Evolutionary conservation across 2,329 filamentous ascomycete species (phyloP).

Genomic region (Chrysosporium queenslandicum): DNA sequence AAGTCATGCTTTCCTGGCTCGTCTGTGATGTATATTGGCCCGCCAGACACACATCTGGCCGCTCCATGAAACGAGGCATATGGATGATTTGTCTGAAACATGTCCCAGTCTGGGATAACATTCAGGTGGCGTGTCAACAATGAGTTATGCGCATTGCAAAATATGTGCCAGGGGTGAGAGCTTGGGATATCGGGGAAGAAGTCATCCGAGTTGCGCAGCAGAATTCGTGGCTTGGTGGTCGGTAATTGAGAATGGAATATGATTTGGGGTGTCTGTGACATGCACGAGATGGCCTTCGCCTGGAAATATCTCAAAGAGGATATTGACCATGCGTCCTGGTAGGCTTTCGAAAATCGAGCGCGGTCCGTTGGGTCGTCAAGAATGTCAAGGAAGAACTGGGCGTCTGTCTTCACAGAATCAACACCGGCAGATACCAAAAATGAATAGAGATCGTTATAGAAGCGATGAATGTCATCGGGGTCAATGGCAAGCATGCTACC

Average conservation of each 20-base stretch:
- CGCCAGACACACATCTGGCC: constrained; percentile 77
- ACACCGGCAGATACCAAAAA: constrained; percentile 67
- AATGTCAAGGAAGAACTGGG: constrained; percentile 78
- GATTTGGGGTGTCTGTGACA: constrained; percentile 80
- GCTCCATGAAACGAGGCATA: constrained; percentile 83
- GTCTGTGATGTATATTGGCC: constrained; percentile 91
- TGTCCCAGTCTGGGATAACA: constrained; percentile 73
- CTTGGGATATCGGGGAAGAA: constrained; percentile 76
- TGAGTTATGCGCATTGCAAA: constrained; percentile 82
- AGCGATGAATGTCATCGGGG: constrained; percentile 59
- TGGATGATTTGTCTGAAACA: constrained; percentile 58
- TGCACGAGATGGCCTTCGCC: constrained; percentile 76
- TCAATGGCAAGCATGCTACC: constrained; percentile 64
- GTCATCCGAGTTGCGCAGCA: constrained; percentile 76
- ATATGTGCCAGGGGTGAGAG: constrained; percentile 90
- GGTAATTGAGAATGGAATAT: constrained; percentile 77
- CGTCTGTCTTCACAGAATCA: constrained; percentile 86
- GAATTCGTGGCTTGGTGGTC: constrained; percentile 59
- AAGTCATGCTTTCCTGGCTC: constrained; percentile 71
- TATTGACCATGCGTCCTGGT: constrained; percentile 78
- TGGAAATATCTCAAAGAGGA: constrained; percentile 68
- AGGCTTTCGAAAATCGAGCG: constrained; percentile 60
- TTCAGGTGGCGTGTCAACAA: constrained; percentile 78
- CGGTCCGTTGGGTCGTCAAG: constrained; percentile 59
- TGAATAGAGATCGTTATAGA: constrained; percentile 85